A percentile compares a stretch with the other conserved stretches of the same genome.
These are phyloP conservation scores for Candida hispaniensis DNA, from an alignment of 805 yeast genomes.

Conservation along the genomic window DNA sequence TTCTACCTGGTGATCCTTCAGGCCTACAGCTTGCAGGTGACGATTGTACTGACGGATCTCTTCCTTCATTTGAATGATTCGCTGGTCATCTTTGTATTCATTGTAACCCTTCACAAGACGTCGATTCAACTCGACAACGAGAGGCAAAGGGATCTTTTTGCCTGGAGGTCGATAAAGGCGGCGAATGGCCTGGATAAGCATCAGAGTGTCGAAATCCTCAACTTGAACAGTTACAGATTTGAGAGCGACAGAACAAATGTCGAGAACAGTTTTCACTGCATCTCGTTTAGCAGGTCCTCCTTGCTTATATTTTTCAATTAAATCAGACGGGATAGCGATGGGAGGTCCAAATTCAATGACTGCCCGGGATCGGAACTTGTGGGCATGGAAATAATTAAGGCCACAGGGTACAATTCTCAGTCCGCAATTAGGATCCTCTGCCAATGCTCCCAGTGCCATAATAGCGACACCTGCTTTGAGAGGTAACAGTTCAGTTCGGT, in stretches of 20 bases:
- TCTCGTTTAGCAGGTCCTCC: slow-evolving; percentile 57
- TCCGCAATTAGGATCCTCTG: slow-evolving; percentile 57
- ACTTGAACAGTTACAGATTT: slow-evolving; percentile 80
- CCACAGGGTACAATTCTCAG: slow-evolving; percentile 94
- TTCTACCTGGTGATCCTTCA: slow-evolving; percentile 68
- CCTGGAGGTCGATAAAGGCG: slow-evolving; percentile 72
- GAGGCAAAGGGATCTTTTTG: slow-evolving; percentile 61
- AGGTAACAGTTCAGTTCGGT: slow-evolving; percentile 82
- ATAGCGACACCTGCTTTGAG: slow-evolving; percentile 95
- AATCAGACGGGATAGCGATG: slow-evolving; percentile 48
- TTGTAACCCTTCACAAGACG: slow-evolving; percentile 74
- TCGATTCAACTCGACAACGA: slow-evolving; percentile 85
- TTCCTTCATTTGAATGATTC: slow-evolving; percentile 46
- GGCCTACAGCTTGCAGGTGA: slow-evolving; percentile 48
- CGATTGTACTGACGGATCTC: slow-evolving; percentile 64
- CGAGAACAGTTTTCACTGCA: slow-evolving; percentile 63
- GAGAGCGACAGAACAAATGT: slow-evolving; percentile 58
- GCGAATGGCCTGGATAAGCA: slow-evolving; percentile 86
- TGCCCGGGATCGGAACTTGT: slow-evolving; percentile 89
- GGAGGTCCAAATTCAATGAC: slow-evolving; percentile 92
- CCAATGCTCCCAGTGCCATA: slow-evolving; percentile 95
- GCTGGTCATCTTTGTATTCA: slow-evolving; percentile 59
- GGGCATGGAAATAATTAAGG: slow-evolving; percentile 93
- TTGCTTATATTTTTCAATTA: slow-evolving; percentile 53
- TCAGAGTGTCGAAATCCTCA: slow-evolving; percentile 78